These are phyloP conservation scores for Elongisporangium prolatum DNA, from an alignment of 352 stramenopile genomes.

Conservation along the genomic window DNA sequence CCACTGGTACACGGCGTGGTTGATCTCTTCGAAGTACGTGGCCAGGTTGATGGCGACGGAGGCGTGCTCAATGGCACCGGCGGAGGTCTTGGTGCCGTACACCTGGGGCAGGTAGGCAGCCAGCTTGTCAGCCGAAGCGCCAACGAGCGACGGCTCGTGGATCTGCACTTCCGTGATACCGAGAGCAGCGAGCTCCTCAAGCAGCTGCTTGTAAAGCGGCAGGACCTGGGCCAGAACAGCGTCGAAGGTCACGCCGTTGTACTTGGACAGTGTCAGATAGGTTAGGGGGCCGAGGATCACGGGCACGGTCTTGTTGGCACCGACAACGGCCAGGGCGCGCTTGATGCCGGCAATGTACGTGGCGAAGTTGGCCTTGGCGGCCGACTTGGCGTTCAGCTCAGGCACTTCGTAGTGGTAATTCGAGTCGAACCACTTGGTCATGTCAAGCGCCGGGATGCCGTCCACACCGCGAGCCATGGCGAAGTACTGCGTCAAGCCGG, in stretches of 20 bases:
- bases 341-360: slow-evolving; percentile 68
- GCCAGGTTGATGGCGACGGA: slow-evolving; percentile 68
- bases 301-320: slow-evolving; percentile 75
- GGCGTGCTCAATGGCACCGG: slow-evolving; percentile 57
- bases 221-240: slow-evolving; percentile 68
- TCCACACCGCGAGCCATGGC: slow-evolving; percentile 89
- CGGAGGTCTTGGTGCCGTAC: slow-evolving; percentile 55
- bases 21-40: slow-evolving; percentile 90
- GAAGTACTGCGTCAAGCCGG: slow-evolving; percentile 80
- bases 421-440: slow-evolving; percentile 95
- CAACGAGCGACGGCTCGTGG: slow-evolving; percentile 89
- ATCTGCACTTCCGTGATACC: slow-evolving; percentile 88
- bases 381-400: slow-evolving; percentile 75
- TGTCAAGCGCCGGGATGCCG: slow-evolving; percentile 88
- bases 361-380: slow-evolving; percentile 76
- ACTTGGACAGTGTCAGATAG: slow-evolving; percentile 80
- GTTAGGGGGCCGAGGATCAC: slow-evolving; percentile 83
- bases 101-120: slow-evolving; percentile 52
- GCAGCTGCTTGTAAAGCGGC: slow-evolving; percentile 74
- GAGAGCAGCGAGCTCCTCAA: slow-evolving; percentile 64
- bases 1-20: slow-evolving; percentile 88
- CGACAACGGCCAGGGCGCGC: slow-evolving; percentile 76
- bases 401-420: slow-evolving; percentile 96
- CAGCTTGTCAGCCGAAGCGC: slow-evolving; percentile 50
- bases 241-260: slow-evolving; percentile 65